Evolutionary conservation across 2,329 filamentous ascomycete genomes (phyloP), one percentile per base, ranked within the genome.

Genomic region (Paracoccidioides lutzii): DNA sequence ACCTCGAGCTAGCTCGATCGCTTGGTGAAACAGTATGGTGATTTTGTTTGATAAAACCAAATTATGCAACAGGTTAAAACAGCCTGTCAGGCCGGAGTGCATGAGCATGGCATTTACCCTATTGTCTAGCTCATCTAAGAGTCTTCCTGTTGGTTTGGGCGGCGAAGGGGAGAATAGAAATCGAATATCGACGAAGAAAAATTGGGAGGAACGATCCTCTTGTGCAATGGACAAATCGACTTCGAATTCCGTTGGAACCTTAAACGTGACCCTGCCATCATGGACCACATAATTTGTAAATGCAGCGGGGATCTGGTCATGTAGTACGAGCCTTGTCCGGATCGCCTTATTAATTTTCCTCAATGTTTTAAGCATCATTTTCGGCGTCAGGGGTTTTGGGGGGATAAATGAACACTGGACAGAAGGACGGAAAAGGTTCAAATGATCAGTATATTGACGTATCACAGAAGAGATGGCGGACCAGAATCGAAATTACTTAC

Each of bases 101-200:
- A 76, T 76, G 10, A 98, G 78, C 5, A 81, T 76, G 14, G 80
- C 77, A 66, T 98, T 96, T 40, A 89, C 78, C 59, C 81, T 83
- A 15, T 69, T 71, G 66, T 95, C 88, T 35, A 96, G 72, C 56
- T 81, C 80, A 40, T 76, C 73, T 55, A 85, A 80, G 46, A 94
- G 71, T 3, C 75, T 74, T 32, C 85, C 81, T 52, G 74, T 71
- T 0, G 85, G 77, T 6, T 94, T 71, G 0, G 86, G 78, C 0
- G 78, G 74, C 6, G 83, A 78, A 1, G 91, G 91, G 7, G 75
- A 78, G 67, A 95, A 98, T 12, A 83, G 74, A 63, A 95, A 90
- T 57, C 90, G 82, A 64, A 97, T 83, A 68, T 97, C 90, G 59
- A 97, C 87, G 66, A 97, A 95, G 78, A 87, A 96, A 66, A 95